Evolutionary conservation across 2,329 filamentous ascomycete species (phyloP).

Genomic region (Fusarium verrucosum): DNA sequence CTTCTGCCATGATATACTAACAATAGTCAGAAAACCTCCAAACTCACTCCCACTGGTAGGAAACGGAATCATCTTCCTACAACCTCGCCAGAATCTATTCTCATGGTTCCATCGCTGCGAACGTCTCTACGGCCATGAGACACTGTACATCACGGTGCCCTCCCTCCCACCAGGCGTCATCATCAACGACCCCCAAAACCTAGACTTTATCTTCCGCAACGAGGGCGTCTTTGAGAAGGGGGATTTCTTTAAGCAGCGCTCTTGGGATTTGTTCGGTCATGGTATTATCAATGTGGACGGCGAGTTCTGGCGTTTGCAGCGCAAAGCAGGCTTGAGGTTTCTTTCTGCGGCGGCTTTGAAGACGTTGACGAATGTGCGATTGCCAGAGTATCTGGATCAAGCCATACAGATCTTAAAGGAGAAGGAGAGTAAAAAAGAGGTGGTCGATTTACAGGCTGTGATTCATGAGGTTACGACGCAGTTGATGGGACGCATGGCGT

Average conservation of each 20-base stretch:
- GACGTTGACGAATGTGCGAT: slow-evolving; percentile 63
- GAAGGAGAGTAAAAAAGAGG: slow-evolving; percentile 38
- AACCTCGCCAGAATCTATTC: slow-evolving; percentile 67
- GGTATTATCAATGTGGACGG: slow-evolving; percentile 75
- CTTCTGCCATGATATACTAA: neutral
- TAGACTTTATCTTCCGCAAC: slow-evolving; percentile 70
- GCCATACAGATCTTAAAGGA: slow-evolving; percentile 53
- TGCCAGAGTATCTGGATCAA: slow-evolving; percentile 63
- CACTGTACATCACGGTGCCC: slow-evolving; percentile 69
- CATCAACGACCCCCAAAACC: slow-evolving; percentile 68
- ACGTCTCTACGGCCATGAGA: slow-evolving; percentile 65
- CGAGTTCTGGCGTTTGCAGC: slow-evolving; percentile 69
- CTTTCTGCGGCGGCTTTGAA: slow-evolving; percentile 66
- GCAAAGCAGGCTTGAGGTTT: slow-evolving; percentile 69
- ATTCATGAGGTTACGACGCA: slow-evolving; percentile 72
- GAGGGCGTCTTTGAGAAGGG: slow-evolving; percentile 70
- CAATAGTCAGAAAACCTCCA: slow-evolving; percentile 54
- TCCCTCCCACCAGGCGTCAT: slow-evolving; percentile 70
- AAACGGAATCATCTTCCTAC: slow-evolving; percentile 70
- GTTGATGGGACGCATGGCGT: slow-evolving; percentile 74
- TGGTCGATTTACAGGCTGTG: slow-evolving; percentile 66
- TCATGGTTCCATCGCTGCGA: slow-evolving; percentile 70
- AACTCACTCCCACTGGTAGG: slow-evolving; percentile 65
- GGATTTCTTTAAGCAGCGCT: slow-evolving; percentile 66
- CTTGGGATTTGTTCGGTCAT: slow-evolving; percentile 71